phyloP scores from a whole-genome alignment of 108 stramenopile genomes.

The Cyclotella atomus region DNA sequence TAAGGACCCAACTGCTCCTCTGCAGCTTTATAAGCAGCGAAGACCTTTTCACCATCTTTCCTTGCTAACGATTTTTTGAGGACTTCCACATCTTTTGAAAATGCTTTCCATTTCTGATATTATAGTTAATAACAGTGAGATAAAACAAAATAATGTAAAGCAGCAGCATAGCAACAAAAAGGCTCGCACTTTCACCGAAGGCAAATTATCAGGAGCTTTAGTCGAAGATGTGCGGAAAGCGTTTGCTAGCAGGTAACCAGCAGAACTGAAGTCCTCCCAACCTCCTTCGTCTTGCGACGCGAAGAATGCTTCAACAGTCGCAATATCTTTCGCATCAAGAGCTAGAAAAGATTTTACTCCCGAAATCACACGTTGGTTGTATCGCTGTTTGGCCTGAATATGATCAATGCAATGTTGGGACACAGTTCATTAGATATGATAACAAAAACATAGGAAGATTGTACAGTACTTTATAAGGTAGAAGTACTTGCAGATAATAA shows the following conservation, averaged over 20 bases:
- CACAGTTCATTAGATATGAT: neutral
- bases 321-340: slow-evolving; percentile 55
- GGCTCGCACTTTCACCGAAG: slow-evolving; percentile 52
- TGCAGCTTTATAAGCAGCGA: slow-evolving; percentile 55
- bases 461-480: too few relatives aligned
- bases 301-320: slow-evolving; percentile 63
- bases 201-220: slow-evolving; percentile 65
- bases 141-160: neutral
- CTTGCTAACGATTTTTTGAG: slow-evolving; percentile 64
- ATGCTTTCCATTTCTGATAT: slow-evolving; percentile 87
- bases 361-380: slow-evolving; percentile 82
- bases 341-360: slow-evolving; percentile 67
- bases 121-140: slow-evolving; percentile 11
- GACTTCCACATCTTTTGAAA: slow-evolving; percentile 64
- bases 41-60: slow-evolving; percentile 60
- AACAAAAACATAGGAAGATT: too few relatives aligned
- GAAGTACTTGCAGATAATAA: too few relatives aligned
- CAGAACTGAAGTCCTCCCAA: slow-evolving; percentile 80
- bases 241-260: slow-evolving; percentile 76
- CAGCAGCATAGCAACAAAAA: neutral
- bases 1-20: slow-evolving; percentile 67
- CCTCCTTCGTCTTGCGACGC: slow-evolving; percentile 62
- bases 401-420: neutral
- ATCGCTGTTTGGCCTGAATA: slow-evolving; percentile 81
- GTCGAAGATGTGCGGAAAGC: slow-evolving; percentile 72